Evolutionary conservation across 352 stramenopile genomes (phyloP), one percentile per base, ranked within the genome.

Genomic region (Pythium apleroticum): DNA sequence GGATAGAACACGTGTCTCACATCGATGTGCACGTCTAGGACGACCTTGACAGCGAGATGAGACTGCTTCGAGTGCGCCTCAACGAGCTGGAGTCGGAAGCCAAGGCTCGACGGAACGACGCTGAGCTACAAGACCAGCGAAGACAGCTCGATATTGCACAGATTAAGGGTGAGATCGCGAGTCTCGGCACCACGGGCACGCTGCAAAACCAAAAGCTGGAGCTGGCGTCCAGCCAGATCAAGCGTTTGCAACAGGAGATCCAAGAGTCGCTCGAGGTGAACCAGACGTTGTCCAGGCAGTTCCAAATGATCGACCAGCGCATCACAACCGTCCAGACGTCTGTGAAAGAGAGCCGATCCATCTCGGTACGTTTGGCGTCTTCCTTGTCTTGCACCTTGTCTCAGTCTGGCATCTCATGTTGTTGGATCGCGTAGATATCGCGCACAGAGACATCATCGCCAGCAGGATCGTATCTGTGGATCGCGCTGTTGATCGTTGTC

Each of bases 81-180:
- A 86, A 81, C 24, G 84, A 93, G 53, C 71, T 95, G 0, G 85
- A 95, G 20, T 74, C 73, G 0, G 87, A 93, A 27, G 77, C 78
- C 9, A 91, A 85, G 39, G 77, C 75, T 19, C 73, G 84, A 12
- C 79, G 82, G 53, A 87, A 94, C 65, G 87, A 95, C 59, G 71
- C 79, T 3, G 85, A 93, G n/a, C 69, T 95, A 33, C 74, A 90
- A 57, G 87, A 95, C 52, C 81, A 95, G 66, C 75, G 72, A 33
- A 79, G 81, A 8, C 77, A 75, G 19, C 77, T 91, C 31, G 87
- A 94, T 55, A 78, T 92, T n/a, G 80, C 80, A 45, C 81, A 92
- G 57, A 78, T 93, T 49, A 89, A 88, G 63, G 80, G 76, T 0
- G 79, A 94, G 37, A 77, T 93, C 53, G 79, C 91, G 3, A 84